These are phyloP conservation scores for Aspergillus egyptiacus DNA, from an alignment of 495 filamentous ascomycete species.

Conservation along the genomic window DNA sequence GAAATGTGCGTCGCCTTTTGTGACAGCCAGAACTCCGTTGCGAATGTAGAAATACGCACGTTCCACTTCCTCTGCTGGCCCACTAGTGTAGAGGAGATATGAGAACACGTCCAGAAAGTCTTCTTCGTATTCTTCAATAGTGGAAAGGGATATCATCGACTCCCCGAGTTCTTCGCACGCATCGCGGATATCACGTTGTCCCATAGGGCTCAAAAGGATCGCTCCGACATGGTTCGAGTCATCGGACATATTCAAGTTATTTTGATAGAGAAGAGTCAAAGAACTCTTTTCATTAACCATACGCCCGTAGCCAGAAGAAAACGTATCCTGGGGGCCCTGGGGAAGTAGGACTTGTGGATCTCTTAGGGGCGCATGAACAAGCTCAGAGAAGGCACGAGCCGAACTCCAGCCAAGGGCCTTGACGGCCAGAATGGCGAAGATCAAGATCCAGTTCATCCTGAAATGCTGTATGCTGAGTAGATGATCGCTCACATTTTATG, in stretches of 20 bases:
- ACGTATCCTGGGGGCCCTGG: neutral
- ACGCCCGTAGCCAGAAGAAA: neutral
- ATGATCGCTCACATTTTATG: neutral
- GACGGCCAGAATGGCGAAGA: neutral
- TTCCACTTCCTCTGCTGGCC: neutral
- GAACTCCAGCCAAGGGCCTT: neutral
- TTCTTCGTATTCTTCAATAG: slow-evolving; percentile 26
- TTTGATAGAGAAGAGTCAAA: slow-evolving; percentile 41
- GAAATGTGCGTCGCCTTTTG: slow-evolving; percentile 9
- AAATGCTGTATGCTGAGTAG: neutral
- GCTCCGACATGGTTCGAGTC: slow-evolving; percentile 41
- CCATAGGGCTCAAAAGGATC: slow-evolving; percentile 34
- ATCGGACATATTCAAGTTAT: slow-evolving; percentile 44
- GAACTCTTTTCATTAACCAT: slow-evolving; percentile 32
- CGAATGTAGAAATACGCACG: slow-evolving; percentile 21
- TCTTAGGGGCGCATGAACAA: neutral
- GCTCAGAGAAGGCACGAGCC: neutral
- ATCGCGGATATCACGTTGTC: slow-evolving; percentile 22
- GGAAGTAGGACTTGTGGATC: neutral
- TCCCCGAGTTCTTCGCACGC: slow-evolving; percentile 40
- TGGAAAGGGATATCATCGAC: slow-evolving; percentile 29
- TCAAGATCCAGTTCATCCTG: neutral
- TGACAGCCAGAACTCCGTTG: slow-evolving; percentile 26
- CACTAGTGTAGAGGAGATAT: slow-evolving; percentile 30
- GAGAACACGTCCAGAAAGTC: slow-evolving; percentile 35